phyloP scores from a whole-genome alignment of 306 rosid genomes.

The Vigna reflexopilosa region DNA sequence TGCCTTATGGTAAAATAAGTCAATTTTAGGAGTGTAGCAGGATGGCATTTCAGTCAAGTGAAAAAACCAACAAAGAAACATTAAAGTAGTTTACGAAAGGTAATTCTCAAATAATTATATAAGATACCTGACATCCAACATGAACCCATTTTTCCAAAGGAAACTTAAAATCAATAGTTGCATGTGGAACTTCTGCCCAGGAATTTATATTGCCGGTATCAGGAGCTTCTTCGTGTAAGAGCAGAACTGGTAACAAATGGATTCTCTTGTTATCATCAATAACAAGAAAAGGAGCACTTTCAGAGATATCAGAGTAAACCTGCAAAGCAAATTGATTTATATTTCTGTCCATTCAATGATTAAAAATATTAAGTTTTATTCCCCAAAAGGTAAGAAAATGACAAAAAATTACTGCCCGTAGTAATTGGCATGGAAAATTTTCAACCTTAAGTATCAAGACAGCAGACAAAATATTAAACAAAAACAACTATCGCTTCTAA shows the following conservation, averaged over 20 bases:
- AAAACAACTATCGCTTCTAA: constrained; percentile 6
- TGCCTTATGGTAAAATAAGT: not conserved
- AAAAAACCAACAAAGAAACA: constrained; percentile 28
- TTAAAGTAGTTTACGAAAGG: constrained; percentile 9
- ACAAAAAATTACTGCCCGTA: not conserved
- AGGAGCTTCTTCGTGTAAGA: constrained; percentile 60
- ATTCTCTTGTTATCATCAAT: constrained; percentile 60
- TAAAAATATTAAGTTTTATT: constrained; percentile 15
- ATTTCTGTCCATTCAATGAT: constrained; percentile 20
- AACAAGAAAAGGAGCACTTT: constrained; percentile 70
- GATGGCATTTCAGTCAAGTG: constrained; percentile 2
- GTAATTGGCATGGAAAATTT: not conserved
- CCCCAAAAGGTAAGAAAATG: not conserved
- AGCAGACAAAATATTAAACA: constrained; percentile 6
- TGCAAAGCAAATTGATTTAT: constrained; percentile 49
- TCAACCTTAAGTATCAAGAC: constrained; percentile 14
- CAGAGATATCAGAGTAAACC: constrained; percentile 54
- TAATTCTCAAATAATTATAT: constrained; percentile 34
- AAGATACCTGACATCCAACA: constrained; percentile 84
- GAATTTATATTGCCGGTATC: constrained; percentile 52
- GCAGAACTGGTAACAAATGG: constrained; percentile 60
- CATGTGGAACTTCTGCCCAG: constrained; percentile 58
- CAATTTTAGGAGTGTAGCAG: constrained; percentile 1
- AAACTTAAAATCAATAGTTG: constrained; percentile 61
- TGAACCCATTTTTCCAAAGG: constrained; percentile 87